Evolutionary conservation across 2,329 filamentous ascomycete species (phyloP).

Genomic region (Amauroascus verrucosus): DNA sequence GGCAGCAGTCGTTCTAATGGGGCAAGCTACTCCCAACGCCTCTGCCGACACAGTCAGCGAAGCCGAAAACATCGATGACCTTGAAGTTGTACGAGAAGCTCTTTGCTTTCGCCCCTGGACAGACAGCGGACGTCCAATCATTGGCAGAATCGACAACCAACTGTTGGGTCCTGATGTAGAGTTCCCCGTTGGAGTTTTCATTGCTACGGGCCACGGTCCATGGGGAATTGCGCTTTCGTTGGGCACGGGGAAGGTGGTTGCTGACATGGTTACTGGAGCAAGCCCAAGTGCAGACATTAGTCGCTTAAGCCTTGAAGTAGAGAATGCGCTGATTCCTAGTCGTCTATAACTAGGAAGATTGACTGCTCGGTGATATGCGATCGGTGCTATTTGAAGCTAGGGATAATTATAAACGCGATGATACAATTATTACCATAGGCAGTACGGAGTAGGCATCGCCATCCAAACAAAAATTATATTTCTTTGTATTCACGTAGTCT

Average conservation of each 20-base stretch:
- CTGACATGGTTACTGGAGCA: conserved; percentile 56
- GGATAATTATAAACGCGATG: background rate
- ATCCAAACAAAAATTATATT: too few species aligned
- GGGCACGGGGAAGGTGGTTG: conserved; percentile 60
- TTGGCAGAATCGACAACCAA: conserved; percentile 48
- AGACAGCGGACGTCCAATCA: conserved; percentile 51
- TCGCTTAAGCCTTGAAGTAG: conserved; percentile 34
- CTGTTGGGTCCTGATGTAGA: conserved; percentile 43
- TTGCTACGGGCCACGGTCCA: conserved; percentile 63
- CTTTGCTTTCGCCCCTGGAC: conserved; percentile 67
- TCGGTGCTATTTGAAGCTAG: background rate
- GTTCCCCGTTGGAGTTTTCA: conserved; percentile 53
- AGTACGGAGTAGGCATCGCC: too few species aligned
- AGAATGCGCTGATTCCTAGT: background rate
- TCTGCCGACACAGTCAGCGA: conserved; percentile 17
- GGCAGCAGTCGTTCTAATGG: conserved; percentile 29
- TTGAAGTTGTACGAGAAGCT: conserved; percentile 54
- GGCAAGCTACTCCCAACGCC: conserved; percentile 18
- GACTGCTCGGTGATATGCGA: background rate
- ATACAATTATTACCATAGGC: too few species aligned
- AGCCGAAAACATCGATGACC: conserved; percentile 36
- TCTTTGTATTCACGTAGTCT: background rate
- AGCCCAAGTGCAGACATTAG: conserved; percentile 51
- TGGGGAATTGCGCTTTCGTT: conserved; percentile 59
- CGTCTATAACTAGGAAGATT: background rate